These are phyloP conservation scores for Botryotinia calthae DNA, from an alignment of 2,329 filamentous ascomycete genomes.

Conservation along the genomic window DNA sequence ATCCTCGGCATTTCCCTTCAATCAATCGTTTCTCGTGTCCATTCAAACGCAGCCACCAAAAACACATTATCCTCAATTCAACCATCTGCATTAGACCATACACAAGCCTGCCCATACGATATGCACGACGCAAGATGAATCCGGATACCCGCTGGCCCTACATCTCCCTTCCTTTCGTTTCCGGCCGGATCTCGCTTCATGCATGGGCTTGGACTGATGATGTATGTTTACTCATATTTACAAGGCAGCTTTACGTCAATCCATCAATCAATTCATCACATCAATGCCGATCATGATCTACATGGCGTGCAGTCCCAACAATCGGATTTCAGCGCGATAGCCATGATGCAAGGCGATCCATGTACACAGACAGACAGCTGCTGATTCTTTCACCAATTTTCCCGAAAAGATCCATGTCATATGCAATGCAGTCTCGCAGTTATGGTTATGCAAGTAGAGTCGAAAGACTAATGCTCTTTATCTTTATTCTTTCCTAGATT, in stretches of 20 bases:
- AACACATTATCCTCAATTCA: background rate
- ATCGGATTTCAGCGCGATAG: background rate
- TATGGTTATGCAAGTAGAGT: background rate
- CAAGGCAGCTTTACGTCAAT: constrained; percentile 6
- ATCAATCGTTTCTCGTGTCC: background rate
- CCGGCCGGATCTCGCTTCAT: background rate
- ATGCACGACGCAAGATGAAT: background rate
- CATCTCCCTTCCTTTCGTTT: background rate
- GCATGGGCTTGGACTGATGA: background rate
- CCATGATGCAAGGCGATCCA: background rate
- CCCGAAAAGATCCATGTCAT: background rate
- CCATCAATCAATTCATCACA: background rate
- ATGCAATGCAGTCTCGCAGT: background rate
- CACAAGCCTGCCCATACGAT: background rate
- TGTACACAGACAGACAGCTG: background rate
- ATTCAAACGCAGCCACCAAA: background rate
- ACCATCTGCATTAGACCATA: background rate
- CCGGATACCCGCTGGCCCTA: constrained; percentile 1
- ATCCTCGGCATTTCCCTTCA: background rate
- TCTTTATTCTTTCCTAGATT: constrained; percentile 1
- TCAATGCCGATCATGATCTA: constrained; percentile 5
- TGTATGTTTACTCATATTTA: background rate
- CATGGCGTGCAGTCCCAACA: background rate
- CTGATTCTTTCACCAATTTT: background rate
- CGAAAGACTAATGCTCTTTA: constrained; percentile 3